phyloP scores from a whole-genome alignment of 805 yeast species.

The Lipomyces orientalis region DNA sequence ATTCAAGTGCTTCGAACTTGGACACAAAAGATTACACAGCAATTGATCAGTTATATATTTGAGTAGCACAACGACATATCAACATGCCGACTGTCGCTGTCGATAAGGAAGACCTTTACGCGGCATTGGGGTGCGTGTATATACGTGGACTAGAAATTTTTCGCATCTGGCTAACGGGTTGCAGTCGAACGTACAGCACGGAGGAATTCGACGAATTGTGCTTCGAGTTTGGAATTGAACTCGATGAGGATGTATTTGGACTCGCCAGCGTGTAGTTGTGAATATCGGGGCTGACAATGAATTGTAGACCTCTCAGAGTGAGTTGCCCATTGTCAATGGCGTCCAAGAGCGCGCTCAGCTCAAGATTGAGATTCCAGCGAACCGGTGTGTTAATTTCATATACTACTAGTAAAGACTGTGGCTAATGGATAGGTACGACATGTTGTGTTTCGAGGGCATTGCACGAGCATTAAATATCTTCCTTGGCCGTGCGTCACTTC shows the following conservation, averaged over 20 bases:
- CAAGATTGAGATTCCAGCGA: conserved; percentile 97
- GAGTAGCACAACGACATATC: background rate
- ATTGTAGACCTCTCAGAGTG: conserved; percentile 37
- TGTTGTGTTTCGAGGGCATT: conserved; percentile 98
- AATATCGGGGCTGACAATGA: background rate
- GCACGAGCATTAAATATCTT: conserved; percentile 93
- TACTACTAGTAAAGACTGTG: background rate
- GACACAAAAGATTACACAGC: background rate
- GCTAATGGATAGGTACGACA: conserved; percentile 62
- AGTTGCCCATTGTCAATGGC: conserved; percentile 49
- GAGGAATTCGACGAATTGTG: conserved; percentile 96
- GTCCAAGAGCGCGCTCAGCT: conserved; percentile 84
- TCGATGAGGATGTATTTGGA: conserved; percentile 79
- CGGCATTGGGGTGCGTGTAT: conserved; percentile 62
- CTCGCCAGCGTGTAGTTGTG: background rate
- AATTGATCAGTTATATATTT: background rate
- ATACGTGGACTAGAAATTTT: background rate
- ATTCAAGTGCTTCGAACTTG: too few species aligned
- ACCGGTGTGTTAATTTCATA: conserved; percentile 55
- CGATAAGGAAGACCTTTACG: conserved; percentile 89
- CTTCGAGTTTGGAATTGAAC: conserved; percentile 95
- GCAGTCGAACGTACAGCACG: conserved; percentile 65
- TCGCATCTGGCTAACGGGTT: background rate
- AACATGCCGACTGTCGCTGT: conserved; percentile 96
- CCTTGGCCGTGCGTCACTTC: conserved; percentile 69